Conservation (phyloP, 345 rosid species). For the Populus deltoides region DNA sequence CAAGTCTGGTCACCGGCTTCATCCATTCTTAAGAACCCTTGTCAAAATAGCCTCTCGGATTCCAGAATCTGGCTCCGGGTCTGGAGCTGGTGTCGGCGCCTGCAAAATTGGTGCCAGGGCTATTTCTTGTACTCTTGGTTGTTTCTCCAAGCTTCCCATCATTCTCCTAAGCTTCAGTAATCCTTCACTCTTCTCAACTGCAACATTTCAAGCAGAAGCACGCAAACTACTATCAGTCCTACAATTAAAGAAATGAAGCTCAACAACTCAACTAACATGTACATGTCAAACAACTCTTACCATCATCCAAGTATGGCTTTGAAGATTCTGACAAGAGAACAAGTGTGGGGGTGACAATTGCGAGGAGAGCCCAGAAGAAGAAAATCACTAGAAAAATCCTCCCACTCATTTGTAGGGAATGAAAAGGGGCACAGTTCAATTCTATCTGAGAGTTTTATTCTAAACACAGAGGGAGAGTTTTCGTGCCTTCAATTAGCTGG, state of each 20-base stretch:
- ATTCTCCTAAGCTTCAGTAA: conserved; percentile 43
- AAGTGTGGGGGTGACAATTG: conserved; percentile 81
- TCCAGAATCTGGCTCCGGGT: conserved; percentile 2
- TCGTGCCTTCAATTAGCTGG: conserved; percentile 33
- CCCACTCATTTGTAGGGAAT: conserved; percentile 48
- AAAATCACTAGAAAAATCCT: conserved; percentile 71
- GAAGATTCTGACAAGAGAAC: conserved; percentile 70
- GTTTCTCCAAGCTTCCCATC: conserved; percentile 37
- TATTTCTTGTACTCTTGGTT: background rate
- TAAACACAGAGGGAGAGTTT: conserved; percentile 10
- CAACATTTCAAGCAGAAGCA: background rate
- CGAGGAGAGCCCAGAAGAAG: conserved; percentile 92
- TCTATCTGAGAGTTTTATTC: background rate
- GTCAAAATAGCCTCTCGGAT: conserved; percentile 14
- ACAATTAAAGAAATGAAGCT: background rate
- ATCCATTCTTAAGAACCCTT: background rate
- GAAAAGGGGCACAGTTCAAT: conserved; percentile 2
- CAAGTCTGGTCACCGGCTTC: background rate
- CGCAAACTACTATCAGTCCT: background rate
- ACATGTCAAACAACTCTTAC: conserved; percentile 20
- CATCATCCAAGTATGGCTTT: conserved; percentile 34
- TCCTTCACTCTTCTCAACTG: conserved; percentile 25
- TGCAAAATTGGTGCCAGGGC: conserved; percentile 18
- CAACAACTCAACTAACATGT: background rate
- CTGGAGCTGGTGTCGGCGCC: conserved; percentile 25